Evolutionary conservation across 140 eudicot genomes (phyloP).

Genomic region (Anethum foeniculum): DNA sequence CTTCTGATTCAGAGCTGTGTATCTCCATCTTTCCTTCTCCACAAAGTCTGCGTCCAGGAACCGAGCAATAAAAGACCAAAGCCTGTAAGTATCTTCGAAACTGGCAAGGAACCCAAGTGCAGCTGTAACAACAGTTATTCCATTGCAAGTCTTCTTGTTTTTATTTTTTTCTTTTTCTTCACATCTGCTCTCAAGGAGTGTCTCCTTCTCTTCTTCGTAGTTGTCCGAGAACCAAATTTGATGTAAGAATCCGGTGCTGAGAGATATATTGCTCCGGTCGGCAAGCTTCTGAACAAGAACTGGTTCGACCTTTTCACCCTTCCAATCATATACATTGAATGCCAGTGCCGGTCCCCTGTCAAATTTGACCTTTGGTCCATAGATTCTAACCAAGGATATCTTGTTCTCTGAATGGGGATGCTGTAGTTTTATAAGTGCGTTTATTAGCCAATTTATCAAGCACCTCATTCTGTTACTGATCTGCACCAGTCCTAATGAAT

Average conservation of each 20-base stretch:
- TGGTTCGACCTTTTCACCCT: constrained; percentile 86
- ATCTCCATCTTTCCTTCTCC: constrained; percentile 96
- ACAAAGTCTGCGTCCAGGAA: constrained; percentile 95
- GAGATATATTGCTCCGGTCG: constrained; percentile 67
- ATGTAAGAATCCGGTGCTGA: constrained; percentile 55
- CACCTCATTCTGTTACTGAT: constrained; percentile 68
- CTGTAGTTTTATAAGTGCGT: constrained; percentile 60
- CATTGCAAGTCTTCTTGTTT: constrained; percentile 23
- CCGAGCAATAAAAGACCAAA: constrained; percentile 83
- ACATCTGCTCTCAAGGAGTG: constrained; percentile 24
- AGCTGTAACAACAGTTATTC: constrained; percentile 55
- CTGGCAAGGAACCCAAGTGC: constrained; percentile 63
- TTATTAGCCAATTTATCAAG: constrained; percentile 74
- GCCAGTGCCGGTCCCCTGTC: constrained; percentile 87
- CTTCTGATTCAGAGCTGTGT: constrained; percentile 72
- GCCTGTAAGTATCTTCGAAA: constrained; percentile 72
- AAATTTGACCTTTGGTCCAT: constrained; percentile 77
- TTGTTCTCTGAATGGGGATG: constrained; percentile 66
- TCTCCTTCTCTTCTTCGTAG: constrained; percentile 44
- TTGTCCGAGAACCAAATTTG: constrained; percentile 73
- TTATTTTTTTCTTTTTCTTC: constrained; percentile 26
- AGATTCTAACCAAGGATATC: constrained; percentile 61
- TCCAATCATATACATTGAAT: constrained; percentile 78
- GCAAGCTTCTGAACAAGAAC: constrained; percentile 79
- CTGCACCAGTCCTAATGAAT: constrained; percentile 60